A percentile compares a stretch with the other conserved stretches of the same genome.
Conservation (phyloP, 768 basidiomycete genomes). For the Lactarius hengduanensis region DNA sequence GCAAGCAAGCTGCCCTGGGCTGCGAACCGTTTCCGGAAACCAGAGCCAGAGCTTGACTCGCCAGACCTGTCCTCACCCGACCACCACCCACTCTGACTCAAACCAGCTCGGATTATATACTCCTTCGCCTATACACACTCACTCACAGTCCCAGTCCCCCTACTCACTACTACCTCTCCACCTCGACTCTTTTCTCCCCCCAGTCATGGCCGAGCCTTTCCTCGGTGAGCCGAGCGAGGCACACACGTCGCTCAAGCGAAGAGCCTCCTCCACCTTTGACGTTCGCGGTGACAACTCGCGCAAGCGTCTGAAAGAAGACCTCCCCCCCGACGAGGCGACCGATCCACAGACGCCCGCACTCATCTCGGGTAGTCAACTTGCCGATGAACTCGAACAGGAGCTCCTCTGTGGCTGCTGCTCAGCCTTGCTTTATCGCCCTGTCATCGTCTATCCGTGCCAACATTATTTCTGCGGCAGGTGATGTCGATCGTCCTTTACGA, state of each 20-base stretch:
- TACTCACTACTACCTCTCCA: slow-evolving; percentile 43
- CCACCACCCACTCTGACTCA: neutral
- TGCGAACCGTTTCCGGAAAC: slow-evolving; percentile 17
- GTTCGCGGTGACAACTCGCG: slow-evolving; percentile 13
- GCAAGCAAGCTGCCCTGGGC: slow-evolving; percentile 14
- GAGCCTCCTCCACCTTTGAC: slow-evolving; percentile 27
- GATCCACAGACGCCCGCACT: slow-evolving; percentile 20
- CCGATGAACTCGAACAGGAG: slow-evolving; percentile 67
- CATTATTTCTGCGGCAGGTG: slow-evolving; percentile 93
- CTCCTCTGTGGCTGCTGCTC: slow-evolving; percentile 86
- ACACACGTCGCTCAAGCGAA: slow-evolving; percentile 25
- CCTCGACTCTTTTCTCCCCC: neutral
- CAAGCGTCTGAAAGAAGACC: slow-evolving; percentile 29
- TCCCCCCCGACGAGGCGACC: slow-evolving; percentile 16
- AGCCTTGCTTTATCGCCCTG: slow-evolving; percentile 77
- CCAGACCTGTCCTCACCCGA: neutral
- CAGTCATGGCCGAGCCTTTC: neutral
- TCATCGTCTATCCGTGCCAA: slow-evolving; percentile 80
- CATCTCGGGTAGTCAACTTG: slow-evolving; percentile 40
- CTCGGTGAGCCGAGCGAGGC: slow-evolving; percentile 13
- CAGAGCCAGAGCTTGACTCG: neutral
- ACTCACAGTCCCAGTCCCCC: slow-evolving; percentile 6
- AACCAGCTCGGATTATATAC: neutral
- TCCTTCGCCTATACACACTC: neutral
- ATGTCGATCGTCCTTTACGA: slow-evolving; percentile 24